Base-by-base conservation (phyloP, 164 flowering plant genomes). In the Umbellularia californica region DNA sequence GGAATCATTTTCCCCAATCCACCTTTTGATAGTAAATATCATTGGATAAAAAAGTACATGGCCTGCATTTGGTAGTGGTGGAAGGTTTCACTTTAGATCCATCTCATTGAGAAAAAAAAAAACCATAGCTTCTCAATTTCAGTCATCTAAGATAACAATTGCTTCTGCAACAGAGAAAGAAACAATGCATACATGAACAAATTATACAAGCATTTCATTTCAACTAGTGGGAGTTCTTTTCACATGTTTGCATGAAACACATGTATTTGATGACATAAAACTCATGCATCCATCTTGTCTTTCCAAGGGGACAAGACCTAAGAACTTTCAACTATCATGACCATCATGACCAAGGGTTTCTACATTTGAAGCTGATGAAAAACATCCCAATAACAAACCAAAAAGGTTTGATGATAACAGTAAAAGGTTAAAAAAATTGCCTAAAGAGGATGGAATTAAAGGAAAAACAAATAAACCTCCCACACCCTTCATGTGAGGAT, bases 401-500 rank as follows among this genome's bases (percentile, higher is more conserved):
- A 19, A 14, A 69, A 13, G 55, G 71, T 69, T 27, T 58, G 17
- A 67, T 67, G 41, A 13, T 67, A 28, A 33, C 17, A 67, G 20
- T 17, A 14, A 33, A 67, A 30, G 17, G 17, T 14, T n/a, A 67
- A 33, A 33, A 17, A 19, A 17, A 25, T 19, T 67, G 19, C 41
- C 35, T 25, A 67, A 41, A n/a, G 27, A 19, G 25, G 41, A 69
- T 19, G 55, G 55, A 41, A 47, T 15, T 13, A 19, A 69, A 69
- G 35, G 19, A 10, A 23, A n/a, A 68, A 69, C 15, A 69, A 47
- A 47, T 35, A 47, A 20, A 41, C 7, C 19, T 15, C 12, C 55
- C 58, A 35, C 69, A 30, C 69, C 20, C 52, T n/a, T 41, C 71
- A 41, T 12, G 41, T 51, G 55, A 69, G 71, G 71, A 69, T 69